Base-by-base conservation (phyloP, 202 grass and related monocot species). In the Saccharum hybrid region DNA sequence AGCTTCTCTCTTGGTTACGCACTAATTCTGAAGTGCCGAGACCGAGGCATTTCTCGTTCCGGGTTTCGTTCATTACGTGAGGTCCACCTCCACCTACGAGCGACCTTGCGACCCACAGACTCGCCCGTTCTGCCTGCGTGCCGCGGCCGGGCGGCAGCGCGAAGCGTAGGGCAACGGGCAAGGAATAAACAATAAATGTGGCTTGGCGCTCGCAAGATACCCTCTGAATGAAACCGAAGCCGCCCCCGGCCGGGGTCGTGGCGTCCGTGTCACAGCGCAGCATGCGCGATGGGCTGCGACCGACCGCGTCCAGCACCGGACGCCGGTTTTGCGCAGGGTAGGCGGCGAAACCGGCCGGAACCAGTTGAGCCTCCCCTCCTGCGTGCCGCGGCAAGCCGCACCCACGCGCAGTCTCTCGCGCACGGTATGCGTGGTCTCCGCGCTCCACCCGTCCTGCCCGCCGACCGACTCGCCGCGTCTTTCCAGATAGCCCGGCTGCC, bases 271-370 rank as follows among this genome's bases (percentile, higher is more conserved):
- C 54, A 83, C 67, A 34, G 43, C 43, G 43, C 11, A 45, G 43
- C 43, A 13, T 34, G 56, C 37, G 7, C 36, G 60, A 18, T 16
- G 14, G 8, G 22, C 22, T 4, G 69, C 42, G 12, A 1, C 23
- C 14, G 36, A 8, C 42, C 40, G 71, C 72, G 72, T 38, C 86
- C 66, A 38, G 30, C 85, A 26, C 66, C 23, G 16, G 69, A 36
- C 67, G 31, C 38, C 63, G 71, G 71, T 75, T 75, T 75, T 82
- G 10, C 3, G 16, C 49, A 5, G 12, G 37, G 19, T 21, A 41
- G 38, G 39, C 68, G 30, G 65, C 42, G 66, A 85, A 85, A 79
- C 76, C 28, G 69, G 28, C 56, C 85, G 30, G 34, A 48, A 62
- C 85, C 78, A 68, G 71, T 21, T 14, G 28, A n/a, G 31, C 76